Evolutionary conservation across 2,329 filamentous ascomycete genomes (phyloP), one percentile per base, ranked within the genome.

Genomic region (Colletotrichum tropicicola): DNA sequence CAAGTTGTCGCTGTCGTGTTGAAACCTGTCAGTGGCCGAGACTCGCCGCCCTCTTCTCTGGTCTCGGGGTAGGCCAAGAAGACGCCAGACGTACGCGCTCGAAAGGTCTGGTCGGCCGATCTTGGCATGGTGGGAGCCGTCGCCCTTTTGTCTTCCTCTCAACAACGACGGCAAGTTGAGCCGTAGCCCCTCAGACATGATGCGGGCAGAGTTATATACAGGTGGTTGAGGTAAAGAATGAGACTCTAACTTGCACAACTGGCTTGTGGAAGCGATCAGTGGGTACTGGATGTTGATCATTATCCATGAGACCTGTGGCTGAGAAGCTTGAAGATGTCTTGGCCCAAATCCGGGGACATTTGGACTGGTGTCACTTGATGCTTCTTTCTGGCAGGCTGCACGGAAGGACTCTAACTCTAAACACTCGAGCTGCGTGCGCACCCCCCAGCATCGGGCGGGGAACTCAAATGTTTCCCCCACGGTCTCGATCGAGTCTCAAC

Each of bases 361-460:
- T 19, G 43, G 17, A 48, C 2, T 37, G 23, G 28, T 25, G 23
- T 37, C 35, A n/a, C 27, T 13, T 12, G 23, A 27, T 21, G 32
- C 27, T 35, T 5, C 6, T 28, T 35, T 15, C 27, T 35, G 19
- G 44, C 21, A 43, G 21, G 30, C 60, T 32, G 47, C 47, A 35
- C 12, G 25, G 45, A 53, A 47, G 28, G 57, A 59, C 39, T 48
- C 47, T 53, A 64, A 63, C 15, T 10, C 45, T 52, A 37, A 21
- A n/a, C 32, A 21, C 17, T 23, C 12, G n/a, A 27, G 13, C n/a
- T 41, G 43, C 25, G 19, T n/a, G 23, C 49, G n/a, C n/a, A n/a
- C n/a, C n/a, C n/a, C n/a, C n/a, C n/a, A n/a, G n/a, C n/a, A n/a
- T n/a, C n/a, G n/a, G n/a, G n/a, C n/a, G n/a, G n/a, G n/a, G n/a